Evolutionary conservation across 2,329 filamentous ascomycete genomes (phyloP).

Genomic region (Parascedosporium putredinis): DNA sequence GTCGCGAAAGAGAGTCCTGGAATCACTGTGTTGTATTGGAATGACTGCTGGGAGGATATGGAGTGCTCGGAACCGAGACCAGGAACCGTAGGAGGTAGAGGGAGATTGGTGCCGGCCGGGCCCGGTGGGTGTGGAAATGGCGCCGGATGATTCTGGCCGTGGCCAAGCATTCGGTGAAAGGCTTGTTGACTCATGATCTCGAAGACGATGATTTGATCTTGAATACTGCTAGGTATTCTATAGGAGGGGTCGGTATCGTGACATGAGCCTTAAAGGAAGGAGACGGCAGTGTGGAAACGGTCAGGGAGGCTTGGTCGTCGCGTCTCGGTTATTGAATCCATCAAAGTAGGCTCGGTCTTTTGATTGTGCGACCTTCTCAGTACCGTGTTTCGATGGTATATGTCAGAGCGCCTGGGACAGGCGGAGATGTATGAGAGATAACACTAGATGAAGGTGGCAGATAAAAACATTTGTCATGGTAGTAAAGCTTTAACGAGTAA

Average conservation of each 20-base stretch:
- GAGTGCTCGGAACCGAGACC: background rate
- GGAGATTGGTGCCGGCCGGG: background rate
- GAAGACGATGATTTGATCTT: background rate
- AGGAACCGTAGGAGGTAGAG: background rate
- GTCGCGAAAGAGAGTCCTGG: slow-evolving; percentile 19
- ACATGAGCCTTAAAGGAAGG: slow-evolving; percentile 1
- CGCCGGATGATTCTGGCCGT: background rate
- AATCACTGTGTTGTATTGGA: slow-evolving; percentile 20
- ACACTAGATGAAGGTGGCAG: too few species aligned
- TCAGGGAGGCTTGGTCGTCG: too few species aligned
- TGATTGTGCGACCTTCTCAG: too few species aligned
- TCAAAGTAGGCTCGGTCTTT: too few species aligned
- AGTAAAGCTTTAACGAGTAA: background rate
- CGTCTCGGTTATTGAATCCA: too few species aligned
- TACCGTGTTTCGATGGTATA: too few species aligned
- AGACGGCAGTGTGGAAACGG: too few species aligned
- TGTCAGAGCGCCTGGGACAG: too few species aligned
- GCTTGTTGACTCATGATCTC: background rate
- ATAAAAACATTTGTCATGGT: background rate
- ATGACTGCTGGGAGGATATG: slow-evolving; percentile 8
- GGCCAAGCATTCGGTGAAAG: background rate
- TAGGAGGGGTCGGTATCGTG: background rate
- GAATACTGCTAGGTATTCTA: background rate
- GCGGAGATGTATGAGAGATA: background rate
- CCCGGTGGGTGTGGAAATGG: background rate